Base-by-base conservation (phyloP, 2,329 filamentous ascomycete genomes). In the Paraphaeosphaeria sporulosa region DNA sequence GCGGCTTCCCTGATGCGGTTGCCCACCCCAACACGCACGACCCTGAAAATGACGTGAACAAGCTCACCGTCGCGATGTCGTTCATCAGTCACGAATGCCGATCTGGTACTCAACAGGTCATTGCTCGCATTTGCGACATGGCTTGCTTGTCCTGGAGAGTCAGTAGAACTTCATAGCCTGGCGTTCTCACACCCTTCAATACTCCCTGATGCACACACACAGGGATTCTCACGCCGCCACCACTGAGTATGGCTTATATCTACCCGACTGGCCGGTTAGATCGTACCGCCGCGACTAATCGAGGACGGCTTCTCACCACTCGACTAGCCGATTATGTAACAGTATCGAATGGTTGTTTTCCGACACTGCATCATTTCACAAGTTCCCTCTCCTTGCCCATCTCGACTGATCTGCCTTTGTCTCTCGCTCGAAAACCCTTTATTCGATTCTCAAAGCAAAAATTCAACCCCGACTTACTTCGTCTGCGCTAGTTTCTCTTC, bases 81-180 rank as follows among this genome's bases (percentile, higher is more conserved):
- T 84, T 84, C 64, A 78, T 84, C 38, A 79, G 80, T 51, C 76
- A 80, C 27, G 80, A 84, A 62, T 80, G 81, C 57, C 74, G 77
- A 25, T 68, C 69, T 25, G 81, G 81, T 40, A 79, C 78, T 27
- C 82, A 80, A 50, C 81, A 83, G 63, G 81, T 83, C 55, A 77
- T 83, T 55, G 79, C 81, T 57, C 74, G 82, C 44, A 75, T 84
- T 13, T 83, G 81, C 64, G 80, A 81, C 50, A 83, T 84, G 81
- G 79, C 80, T 19, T 76, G 82, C 63, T 69, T 81, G 46, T 77
- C 77, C 5, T 83, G 81, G 81, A 73, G 68, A 17, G 71, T 73
- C 9, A 71, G 72, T 53, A 68, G 74, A 54, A 52, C 62, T 59
- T 58, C 64, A 57, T 70, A 60, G 56, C 21, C 17, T 13, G 38